A percentile compares a stretch with the other conserved stretches of the same genome.
phyloP scores from a whole-genome alignment of 2,329 filamentous ascomycete genomes.

The Elsinoe australis region DNA sequence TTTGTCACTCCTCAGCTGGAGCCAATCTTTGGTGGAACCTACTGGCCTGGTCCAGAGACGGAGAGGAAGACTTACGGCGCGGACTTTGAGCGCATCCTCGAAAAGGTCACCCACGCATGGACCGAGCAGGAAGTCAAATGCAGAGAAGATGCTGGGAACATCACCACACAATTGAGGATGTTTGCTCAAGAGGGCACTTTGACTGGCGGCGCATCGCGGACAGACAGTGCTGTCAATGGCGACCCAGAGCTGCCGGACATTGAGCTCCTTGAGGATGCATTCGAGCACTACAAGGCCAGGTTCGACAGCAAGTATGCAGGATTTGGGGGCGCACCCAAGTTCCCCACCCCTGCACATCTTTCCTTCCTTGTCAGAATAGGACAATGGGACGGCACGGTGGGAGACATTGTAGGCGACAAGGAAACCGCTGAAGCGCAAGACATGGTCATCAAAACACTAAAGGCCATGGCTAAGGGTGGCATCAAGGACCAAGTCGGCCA shows the following conservation, averaged over 20 bases:
- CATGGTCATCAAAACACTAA: constrained; percentile 75
- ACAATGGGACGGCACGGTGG: constrained; percentile 62
- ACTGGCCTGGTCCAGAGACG: constrained; percentile 78
- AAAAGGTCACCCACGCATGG: constrained; percentile 71
- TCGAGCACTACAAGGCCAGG: constrained; percentile 68
- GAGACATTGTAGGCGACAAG: constrained; percentile 76
- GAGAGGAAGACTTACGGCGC: constrained; percentile 48
- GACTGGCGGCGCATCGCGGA: constrained; percentile 25
- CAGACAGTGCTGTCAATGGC: constrained; percentile 20
- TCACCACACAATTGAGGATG: constrained; percentile 69
- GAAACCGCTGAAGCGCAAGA: constrained; percentile 65
- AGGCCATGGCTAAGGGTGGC: constrained; percentile 65
- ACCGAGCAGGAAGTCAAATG: constrained; percentile 75
- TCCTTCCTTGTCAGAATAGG: constrained; percentile 70
- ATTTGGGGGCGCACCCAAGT: constrained; percentile 72
- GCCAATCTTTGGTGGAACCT: constrained; percentile 92
- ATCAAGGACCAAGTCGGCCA: constrained; percentile 70
- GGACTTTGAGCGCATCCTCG: constrained; percentile 75
- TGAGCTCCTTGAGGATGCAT: constrained; percentile 85
- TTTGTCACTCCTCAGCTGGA: constrained; percentile 90
- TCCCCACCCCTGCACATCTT: constrained; percentile 79
- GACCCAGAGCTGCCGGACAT: constrained; percentile 60
- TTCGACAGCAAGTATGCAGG: constrained; percentile 74
- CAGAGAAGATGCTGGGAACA: constrained; percentile 73
- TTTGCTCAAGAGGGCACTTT: constrained; percentile 85